These are phyloP conservation scores for Exophiala spinifera DNA, from an alignment of 2,329 filamentous ascomycete genomes.

Conservation along the genomic window DNA sequence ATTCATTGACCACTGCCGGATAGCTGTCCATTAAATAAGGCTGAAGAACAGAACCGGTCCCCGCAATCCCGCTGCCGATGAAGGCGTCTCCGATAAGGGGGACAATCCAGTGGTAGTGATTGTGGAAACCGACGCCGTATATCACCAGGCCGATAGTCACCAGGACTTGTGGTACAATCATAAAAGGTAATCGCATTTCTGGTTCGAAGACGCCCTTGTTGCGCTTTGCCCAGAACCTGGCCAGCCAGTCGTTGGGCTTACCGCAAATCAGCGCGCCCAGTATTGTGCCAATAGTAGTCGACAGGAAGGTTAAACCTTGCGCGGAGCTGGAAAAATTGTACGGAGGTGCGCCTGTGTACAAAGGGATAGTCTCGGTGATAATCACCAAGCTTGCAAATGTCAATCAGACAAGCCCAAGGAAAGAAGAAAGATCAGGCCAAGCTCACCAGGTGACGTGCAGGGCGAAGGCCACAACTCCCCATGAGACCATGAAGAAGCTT, in stretches of 20 bases:
- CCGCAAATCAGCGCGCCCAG: no score
- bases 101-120: conserved; percentile 48
- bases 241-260: no score
- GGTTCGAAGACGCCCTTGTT: conserved; percentile 57
- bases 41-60: not conserved
- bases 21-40: not conserved
- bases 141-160: conserved; percentile 45
- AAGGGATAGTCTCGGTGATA: not conserved
- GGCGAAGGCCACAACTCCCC: no score
- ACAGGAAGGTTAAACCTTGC: conserved; percentile 53
- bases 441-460: no score
- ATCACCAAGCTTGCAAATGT: not conserved
- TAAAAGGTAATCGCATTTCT: conserved; percentile 55
- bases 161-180: conserved; percentile 30
- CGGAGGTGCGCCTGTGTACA: conserved; percentile 3
- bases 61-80: not conserved
- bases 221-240: no score
- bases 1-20: not conserved
- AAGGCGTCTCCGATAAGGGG: not conserved
- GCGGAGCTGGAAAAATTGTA: conserved; percentile 35
- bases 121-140: conserved; percentile 51
- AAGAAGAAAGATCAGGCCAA: no score
- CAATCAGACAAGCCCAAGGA: no score
- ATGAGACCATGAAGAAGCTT: no score
- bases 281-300: no score